Evolutionary conservation across 2,329 filamentous ascomycete species (phyloP).

Genomic region (Paraconiothyrium brasiliense): DNA sequence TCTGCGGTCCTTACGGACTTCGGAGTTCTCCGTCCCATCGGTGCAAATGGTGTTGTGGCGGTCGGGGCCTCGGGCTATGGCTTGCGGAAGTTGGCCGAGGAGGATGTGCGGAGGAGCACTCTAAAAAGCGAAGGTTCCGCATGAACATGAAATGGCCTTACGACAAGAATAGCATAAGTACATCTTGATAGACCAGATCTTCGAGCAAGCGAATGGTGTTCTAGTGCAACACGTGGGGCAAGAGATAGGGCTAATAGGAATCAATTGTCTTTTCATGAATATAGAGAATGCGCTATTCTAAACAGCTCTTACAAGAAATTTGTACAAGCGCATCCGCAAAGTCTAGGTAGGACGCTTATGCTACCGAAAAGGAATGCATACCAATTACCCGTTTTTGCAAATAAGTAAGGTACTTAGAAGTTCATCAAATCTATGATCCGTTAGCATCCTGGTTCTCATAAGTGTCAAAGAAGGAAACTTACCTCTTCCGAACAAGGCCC

Average conservation of each 20-base stretch:
- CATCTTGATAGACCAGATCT: no score
- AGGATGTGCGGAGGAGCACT: no score
- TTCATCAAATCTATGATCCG: conserved; percentile 41
- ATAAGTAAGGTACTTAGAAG: conserved; percentile 31
- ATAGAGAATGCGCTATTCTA: conserved; percentile 2
- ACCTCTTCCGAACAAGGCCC: conserved; percentile 95
- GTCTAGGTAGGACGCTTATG: not conserved
- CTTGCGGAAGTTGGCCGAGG: no score
- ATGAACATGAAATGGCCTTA: no score
- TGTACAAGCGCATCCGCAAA: not conserved
- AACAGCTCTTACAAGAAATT: not conserved
- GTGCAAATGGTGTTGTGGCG: no score
- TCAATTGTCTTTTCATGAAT: not conserved
- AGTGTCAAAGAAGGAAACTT: conserved; percentile 49
- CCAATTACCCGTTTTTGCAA: not conserved
- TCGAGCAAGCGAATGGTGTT: no score
- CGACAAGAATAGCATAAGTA: no score
- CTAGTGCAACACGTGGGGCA: not conserved
- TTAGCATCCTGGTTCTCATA: conserved; percentile 14
- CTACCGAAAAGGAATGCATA: not conserved
- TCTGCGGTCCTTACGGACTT: no score
- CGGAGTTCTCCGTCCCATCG: no score
- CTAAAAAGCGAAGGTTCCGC: no score
- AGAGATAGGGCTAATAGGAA: not conserved
- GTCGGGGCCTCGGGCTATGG: no score